phyloP scores from a whole-genome alignment of 2,329 filamentous ascomycete species.

The Neoscytalidium dimidiatum region DNA sequence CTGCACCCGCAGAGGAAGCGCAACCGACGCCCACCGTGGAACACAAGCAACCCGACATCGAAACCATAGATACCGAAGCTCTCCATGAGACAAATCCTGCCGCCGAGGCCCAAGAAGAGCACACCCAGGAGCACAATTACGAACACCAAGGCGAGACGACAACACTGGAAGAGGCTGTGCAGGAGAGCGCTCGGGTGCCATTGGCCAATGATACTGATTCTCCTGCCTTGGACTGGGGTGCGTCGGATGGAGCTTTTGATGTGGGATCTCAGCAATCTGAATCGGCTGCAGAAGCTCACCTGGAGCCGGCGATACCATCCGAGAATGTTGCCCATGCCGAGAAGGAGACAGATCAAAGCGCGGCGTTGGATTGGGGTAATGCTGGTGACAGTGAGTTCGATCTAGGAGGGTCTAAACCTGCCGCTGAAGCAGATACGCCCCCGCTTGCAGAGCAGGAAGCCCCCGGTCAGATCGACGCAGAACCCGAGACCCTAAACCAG shows the following conservation, averaged over 20 bases:
- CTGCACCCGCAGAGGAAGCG: background rate
- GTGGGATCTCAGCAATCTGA: background rate
- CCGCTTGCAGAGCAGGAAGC: background rate
- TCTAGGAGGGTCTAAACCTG: background rate
- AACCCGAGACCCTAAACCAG: background rate
- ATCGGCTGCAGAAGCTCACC: background rate
- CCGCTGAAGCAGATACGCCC: background rate
- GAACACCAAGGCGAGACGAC: constrained; percentile 50
- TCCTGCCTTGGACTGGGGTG: constrained; percentile 29
- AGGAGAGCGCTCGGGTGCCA: constrained; percentile 44
- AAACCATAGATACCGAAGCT: constrained; percentile 20
- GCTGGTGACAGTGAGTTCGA: constrained; percentile 34
- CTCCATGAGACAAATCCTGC: constrained; percentile 22
- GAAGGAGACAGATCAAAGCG: background rate
- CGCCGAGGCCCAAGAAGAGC: constrained; percentile 24
- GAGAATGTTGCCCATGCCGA: background rate
- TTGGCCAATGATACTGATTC: constrained; percentile 43
- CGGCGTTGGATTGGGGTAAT: constrained; percentile 38
- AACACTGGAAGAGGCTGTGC: constrained; percentile 47
- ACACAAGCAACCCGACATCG: constrained; percentile 19
- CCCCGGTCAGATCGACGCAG: no score
- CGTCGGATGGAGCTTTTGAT: constrained; percentile 19
- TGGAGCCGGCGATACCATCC: background rate
- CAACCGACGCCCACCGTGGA: constrained; percentile 10
- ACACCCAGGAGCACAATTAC: constrained; percentile 39